Conservation (phyloP, 2,329 filamentous ascomycete genomes). For the Albophoma yamanashiensis region DNA sequence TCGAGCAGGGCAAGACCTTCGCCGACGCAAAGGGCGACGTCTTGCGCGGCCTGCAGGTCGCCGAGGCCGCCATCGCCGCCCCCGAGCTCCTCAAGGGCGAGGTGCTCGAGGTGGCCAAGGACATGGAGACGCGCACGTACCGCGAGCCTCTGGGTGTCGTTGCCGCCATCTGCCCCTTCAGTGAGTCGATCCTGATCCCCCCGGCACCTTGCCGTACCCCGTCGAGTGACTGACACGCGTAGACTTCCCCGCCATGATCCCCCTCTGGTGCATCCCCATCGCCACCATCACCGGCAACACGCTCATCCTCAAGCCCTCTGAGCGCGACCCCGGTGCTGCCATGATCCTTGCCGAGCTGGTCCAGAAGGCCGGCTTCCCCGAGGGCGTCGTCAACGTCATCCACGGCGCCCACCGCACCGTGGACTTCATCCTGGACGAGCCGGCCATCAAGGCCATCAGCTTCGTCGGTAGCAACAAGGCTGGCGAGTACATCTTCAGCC, state of each 20-base stretch:
- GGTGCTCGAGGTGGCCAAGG: conserved; percentile 74
- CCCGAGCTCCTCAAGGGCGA: conserved; percentile 76
- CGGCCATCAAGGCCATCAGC: conserved; percentile 74
- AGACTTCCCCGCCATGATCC: conserved; percentile 91
- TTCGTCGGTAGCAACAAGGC: conserved; percentile 85
- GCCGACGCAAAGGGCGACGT: conserved; percentile 76
- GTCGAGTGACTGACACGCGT: background rate
- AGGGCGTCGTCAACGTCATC: conserved; percentile 73
- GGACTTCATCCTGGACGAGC: conserved; percentile 78
- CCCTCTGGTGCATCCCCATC: conserved; percentile 81
- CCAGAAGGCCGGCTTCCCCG: conserved; percentile 70
- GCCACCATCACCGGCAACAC: conserved; percentile 79
- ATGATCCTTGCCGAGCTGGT: conserved; percentile 79
- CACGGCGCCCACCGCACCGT: conserved; percentile 74
- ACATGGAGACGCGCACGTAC: conserved; percentile 82
- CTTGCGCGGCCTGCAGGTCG: conserved; percentile 71
- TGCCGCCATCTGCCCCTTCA: conserved; percentile 80
- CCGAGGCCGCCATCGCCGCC: conserved; percentile 71
- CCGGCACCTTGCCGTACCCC: background rate
- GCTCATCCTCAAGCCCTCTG: conserved; percentile 74
- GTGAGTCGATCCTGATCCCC: conserved; percentile 25
- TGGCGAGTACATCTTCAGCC: conserved; percentile 74
- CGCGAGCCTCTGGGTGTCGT: conserved; percentile 72
- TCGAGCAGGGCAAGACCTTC: conserved; percentile 85
- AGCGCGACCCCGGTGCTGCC: conserved; percentile 72